Base-by-base conservation (phyloP, 257 asterid genomes). In the Fraxinus anomala region DNA sequence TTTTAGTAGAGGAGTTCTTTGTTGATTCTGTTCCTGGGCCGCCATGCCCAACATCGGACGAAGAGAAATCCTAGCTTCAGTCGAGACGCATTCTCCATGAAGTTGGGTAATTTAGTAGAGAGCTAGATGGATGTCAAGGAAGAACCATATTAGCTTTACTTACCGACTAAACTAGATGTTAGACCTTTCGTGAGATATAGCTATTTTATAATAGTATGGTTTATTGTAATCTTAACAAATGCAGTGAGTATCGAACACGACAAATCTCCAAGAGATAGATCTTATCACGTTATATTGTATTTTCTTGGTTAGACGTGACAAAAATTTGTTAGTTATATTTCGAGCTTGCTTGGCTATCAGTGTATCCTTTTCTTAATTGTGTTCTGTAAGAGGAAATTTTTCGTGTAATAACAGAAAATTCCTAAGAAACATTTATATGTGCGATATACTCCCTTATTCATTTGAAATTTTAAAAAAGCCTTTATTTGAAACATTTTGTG, bases 1-100 rank as follows among this genome's bases (percentile, higher is more conserved):
- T 81, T 80, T 82, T 88, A 94, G 97, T 87, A 70, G 98, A 91
- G 89, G 99, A 95, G 89, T 95, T 95, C 89, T 92, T 95, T 42
- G 98, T 91, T 37, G 98, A 93, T 79, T 86, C 97, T 1, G 82
- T 87, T 56, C 94, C 93, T 10, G 96, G 89, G 71, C 86, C 83
- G 28, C 96, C 86, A 70, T 83, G 87, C 78, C 81, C 86, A 69
- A 89, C 84, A 66, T 83, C 91, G 4, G 93, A 91, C 75, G 95
- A 89, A 82, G 93, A 86, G 76, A 85, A 80, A 78, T 73, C 91
- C n/a, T 83, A 82, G 88, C 66, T 51, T 80, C 36, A 56, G 51
- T 75, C 7, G 49, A 73, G 76, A 54, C 39, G 30, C 72, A 40
- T n/a, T 16, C 73, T 36, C 66, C 72, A 13, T 17, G 61, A 68